Evolutionary conservation across 2,329 filamentous ascomycete species (phyloP).

Genomic region (Aspergillus candidus): DNA sequence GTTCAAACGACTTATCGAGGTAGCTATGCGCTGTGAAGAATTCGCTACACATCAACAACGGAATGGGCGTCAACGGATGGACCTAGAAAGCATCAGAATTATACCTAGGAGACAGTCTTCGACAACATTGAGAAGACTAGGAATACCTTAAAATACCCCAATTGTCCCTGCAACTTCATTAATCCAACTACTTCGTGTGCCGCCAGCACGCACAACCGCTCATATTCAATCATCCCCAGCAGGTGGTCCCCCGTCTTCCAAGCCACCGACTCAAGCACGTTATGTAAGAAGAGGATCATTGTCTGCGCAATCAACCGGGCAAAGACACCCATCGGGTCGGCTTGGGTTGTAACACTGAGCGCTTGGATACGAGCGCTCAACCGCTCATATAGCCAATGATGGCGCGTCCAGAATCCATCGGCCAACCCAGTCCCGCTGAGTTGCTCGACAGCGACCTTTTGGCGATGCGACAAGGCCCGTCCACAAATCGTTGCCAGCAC

Average conservation of each 20-base stretch:
- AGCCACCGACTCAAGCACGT: conserved; percentile 14
- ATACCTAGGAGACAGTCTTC: too few species aligned
- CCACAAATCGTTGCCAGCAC: conserved; percentile 26
- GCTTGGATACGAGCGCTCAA: conserved; percentile 12
- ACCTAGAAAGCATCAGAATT: conserved; percentile 6
- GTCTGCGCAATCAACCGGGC: conserved; percentile 14
- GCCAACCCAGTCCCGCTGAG: conserved; percentile 4
- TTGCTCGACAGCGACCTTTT: conserved; percentile 12
- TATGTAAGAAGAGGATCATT: conserved; percentile 14
- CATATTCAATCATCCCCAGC: conserved; percentile 14
- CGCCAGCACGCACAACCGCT: conserved; percentile 14
- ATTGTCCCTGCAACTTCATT: conserved; percentile 13
- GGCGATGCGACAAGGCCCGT: conserved; percentile 13
- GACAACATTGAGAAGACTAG: not conserved
- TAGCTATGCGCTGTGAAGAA: conserved; percentile 15
- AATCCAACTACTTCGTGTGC: conserved; percentile 15
- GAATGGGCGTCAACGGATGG: conserved; percentile 16
- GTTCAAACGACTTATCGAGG: conserved; percentile 13
- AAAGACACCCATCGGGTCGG: conserved; percentile 16
- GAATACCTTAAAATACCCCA: conserved; percentile 17
- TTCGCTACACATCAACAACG: conserved; percentile 16
- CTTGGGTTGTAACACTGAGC: conserved; percentile 8
- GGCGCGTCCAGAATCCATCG: conserved; percentile 13
- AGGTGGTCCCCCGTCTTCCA: conserved; percentile 17
- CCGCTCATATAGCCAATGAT: conserved; percentile 14